These are phyloP conservation scores for Colletotrichum filicis DNA, from an alignment of 2,329 filamentous ascomycete genomes.

Conservation along the genomic window DNA sequence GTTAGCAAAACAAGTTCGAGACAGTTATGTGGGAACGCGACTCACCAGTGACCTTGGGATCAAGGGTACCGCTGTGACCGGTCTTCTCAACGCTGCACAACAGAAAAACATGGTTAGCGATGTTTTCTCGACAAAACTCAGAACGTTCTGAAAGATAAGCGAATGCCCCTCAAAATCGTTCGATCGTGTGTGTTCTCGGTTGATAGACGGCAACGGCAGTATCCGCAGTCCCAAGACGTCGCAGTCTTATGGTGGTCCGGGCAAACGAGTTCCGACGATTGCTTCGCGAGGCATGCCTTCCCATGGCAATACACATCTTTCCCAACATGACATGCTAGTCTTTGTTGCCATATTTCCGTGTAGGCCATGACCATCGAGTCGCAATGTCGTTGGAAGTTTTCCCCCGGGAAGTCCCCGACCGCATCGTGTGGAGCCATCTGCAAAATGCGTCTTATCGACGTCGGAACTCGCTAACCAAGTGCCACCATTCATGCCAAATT, in stretches of 20 bases:
- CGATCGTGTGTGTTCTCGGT: not conserved
- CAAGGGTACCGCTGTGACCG: slow-evolving; percentile 96
- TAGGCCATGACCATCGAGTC: not conserved
- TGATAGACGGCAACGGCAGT: slow-evolving; percentile 14
- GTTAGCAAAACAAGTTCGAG: slow-evolving; percentile 58
- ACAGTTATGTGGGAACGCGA: slow-evolving; percentile 78
- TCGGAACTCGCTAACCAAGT: not conserved
- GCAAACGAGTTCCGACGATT: not conserved
- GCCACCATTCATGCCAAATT: not conserved
- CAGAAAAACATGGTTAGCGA: not conserved
- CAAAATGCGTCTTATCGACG: not conserved
- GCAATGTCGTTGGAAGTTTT: not conserved
- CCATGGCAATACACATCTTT: not conserved
- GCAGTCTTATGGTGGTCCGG: not conserved
- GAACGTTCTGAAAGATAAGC: not conserved
- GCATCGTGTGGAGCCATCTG: not conserved
- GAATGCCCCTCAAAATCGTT: slow-evolving; percentile 13
- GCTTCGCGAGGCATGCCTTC: not conserved
- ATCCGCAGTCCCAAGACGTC: not conserved
- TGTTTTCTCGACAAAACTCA: not conserved
- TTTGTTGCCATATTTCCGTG: not conserved
- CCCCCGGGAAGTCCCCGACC: not conserved
- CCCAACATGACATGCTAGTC: not conserved
- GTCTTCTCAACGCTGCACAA: slow-evolving; percentile 85
- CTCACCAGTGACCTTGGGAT: slow-evolving; percentile 92